Percentiles rank a stretch among this genome's conserved stretches.
Conservation (phyloP, 2,329 filamentous ascomycete species). For the Clarireedia paspali region DNA sequence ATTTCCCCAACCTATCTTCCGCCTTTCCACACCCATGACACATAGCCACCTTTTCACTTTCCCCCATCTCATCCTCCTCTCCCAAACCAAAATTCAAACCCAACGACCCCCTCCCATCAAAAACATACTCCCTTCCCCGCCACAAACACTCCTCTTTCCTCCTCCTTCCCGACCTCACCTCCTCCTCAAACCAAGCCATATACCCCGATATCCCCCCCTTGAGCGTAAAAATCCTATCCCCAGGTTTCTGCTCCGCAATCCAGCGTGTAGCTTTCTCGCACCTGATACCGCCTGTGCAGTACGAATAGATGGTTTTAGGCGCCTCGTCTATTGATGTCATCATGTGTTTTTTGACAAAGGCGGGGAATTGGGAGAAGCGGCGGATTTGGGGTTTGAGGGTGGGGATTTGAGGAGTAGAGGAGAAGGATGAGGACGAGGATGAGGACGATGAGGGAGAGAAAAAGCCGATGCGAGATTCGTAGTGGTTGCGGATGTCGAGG, state of each 20-base stretch:
- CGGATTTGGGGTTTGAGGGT: constrained; percentile 26
- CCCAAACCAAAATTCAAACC: constrained; percentile 9
- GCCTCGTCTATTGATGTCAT: not conserved
- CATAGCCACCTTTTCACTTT: constrained; percentile 21
- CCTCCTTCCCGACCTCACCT: constrained; percentile 25
- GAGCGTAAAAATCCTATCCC: constrained; percentile 25
- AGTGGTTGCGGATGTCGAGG: constrained; percentile 29
- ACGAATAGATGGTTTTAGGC: constrained; percentile 24
- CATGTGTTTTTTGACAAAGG: constrained; percentile 24
- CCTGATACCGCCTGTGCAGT: constrained; percentile 29
- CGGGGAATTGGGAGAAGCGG: constrained; percentile 29
- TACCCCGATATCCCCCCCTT: constrained; percentile 29
- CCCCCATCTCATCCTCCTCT: not conserved
- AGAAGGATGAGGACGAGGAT: too few species aligned
- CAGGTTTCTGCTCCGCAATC: constrained; percentile 16
- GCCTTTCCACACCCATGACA: constrained; percentile 24
- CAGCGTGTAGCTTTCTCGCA: constrained; percentile 29
- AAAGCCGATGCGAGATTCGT: constrained; percentile 30
- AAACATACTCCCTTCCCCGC: constrained; percentile 29
- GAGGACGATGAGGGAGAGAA: constrained; percentile 21
- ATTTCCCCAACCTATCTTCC: constrained; percentile 27
- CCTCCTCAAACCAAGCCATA: constrained; percentile 29
- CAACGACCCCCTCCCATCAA: constrained; percentile 28
- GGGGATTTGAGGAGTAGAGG: constrained; percentile 5
- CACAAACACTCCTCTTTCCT: constrained; percentile 24